These are phyloP conservation scores for Sporothrix inflata DNA, from an alignment of 2,329 filamentous ascomycete genomes.

Conservation along the genomic window DNA sequence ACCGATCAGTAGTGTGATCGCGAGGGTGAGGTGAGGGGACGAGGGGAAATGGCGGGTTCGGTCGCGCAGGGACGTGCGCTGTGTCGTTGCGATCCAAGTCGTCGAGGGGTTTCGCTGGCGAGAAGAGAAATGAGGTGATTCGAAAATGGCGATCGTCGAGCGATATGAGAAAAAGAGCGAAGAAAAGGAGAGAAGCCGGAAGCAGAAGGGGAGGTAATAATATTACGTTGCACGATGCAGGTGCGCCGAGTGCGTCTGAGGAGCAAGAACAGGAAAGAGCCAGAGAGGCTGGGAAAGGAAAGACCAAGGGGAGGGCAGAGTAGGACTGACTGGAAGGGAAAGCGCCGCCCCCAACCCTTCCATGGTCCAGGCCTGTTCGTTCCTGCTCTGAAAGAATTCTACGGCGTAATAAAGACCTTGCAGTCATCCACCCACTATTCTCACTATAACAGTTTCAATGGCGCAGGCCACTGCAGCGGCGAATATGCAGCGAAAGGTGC, in stretches of 20 bases:
- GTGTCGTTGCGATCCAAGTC: background rate
- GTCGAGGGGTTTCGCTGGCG: background rate
- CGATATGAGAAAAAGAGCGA: background rate
- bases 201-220: conserved; percentile 7
- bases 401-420: background rate
- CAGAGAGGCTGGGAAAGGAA: conserved; percentile 28
- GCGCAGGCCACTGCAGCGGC: background rate
- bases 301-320: conserved; percentile 20
- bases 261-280: conserved; percentile 22
- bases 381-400: conserved; percentile 12
- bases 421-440: no score
- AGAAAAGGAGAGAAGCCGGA: conserved; percentile 14
- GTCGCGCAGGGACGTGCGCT: background rate
- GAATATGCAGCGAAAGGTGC: background rate
- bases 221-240: conserved; percentile 27
- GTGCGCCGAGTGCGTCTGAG: background rate
- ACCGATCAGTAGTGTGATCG: background rate
- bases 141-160: background rate
- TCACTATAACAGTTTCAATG: background rate
- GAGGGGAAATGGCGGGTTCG: background rate
- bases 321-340: conserved; percentile 2
- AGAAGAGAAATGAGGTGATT: background rate
- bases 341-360: background rate
- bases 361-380: background rate
- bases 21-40: background rate